These are phyloP conservation scores for Melanogaster broomeanus DNA, from an alignment of 768 basidiomycete genomes.

Conservation along the genomic window DNA sequence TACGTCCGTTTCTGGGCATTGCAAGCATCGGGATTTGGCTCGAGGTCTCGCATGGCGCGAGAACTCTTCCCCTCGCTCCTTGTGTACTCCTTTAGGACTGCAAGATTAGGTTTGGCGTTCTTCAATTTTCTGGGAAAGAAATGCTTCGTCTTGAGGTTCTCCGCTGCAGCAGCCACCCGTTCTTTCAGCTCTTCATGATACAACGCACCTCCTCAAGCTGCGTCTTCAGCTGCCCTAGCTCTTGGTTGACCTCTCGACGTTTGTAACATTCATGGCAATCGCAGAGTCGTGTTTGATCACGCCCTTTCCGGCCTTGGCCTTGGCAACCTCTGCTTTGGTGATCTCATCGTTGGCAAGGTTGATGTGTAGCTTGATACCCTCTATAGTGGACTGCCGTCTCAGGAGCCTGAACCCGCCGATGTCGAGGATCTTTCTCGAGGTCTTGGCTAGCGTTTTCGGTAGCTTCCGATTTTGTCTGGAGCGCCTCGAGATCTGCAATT, in stretches of 20 bases:
- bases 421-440: slow-evolving; percentile 89
- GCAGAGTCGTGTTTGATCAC: slow-evolving; percentile 59
- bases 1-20: slow-evolving; percentile 85
- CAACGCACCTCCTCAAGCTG: slow-evolving; percentile 57
- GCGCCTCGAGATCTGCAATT: slow-evolving; percentile 60
- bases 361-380: slow-evolving; percentile 83
- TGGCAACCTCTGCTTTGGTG: slow-evolving; percentile 91
- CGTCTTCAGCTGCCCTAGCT: slow-evolving; percentile 61
- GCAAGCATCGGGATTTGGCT: slow-evolving; percentile 68
- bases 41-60: slow-evolving; percentile 87
- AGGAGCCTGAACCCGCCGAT: slow-evolving; percentile 89
- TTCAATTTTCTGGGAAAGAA: slow-evolving; percentile 71
- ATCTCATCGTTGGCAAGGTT: slow-evolving; percentile 86
- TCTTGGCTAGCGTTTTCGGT: slow-evolving; percentile 82
- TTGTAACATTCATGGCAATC: slow-evolving; percentile 53
- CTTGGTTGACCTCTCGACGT: slow-evolving; percentile 65
- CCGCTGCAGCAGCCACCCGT: slow-evolving; percentile 74
- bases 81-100: slow-evolving; percentile 89
- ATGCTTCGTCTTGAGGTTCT: slow-evolving; percentile 75
- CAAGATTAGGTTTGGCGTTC: slow-evolving; percentile 82
- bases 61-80: slow-evolving; percentile 89
- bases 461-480: slow-evolving; percentile 60
- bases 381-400: slow-evolving; percentile 88
- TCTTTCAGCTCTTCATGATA: slow-evolving; percentile 63
- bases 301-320: slow-evolving; percentile 87